Percentiles rank a stretch among this genome's conserved stretches.
Evolutionary conservation across 345 rosid species (phyloP).

Genomic region (Eucalyptus cloeziana): DNA sequence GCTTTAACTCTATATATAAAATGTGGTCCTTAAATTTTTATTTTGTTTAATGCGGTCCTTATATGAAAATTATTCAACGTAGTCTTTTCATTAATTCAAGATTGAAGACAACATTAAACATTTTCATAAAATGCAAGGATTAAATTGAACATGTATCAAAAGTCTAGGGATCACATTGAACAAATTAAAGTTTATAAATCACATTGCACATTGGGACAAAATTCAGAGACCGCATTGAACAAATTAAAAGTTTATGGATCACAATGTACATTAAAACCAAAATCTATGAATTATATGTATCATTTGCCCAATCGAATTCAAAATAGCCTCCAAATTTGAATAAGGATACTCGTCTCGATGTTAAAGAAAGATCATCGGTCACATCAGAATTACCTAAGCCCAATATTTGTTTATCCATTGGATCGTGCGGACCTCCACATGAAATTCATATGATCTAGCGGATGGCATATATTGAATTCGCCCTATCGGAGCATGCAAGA

Average conservation of each 20-base stretch:
- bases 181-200: no score
- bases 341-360: neutral
- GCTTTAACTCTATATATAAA: no score
- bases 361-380: neutral
- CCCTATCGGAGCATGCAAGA: neutral
- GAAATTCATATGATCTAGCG: neutral
- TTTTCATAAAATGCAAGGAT: no score
- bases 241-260: no score
- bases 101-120: no score
- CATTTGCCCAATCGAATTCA: neutral
- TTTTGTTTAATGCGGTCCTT: neutral
- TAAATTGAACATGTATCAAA: no score
- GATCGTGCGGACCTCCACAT: fast-evolving
- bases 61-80: no score
- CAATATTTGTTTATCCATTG: neutral
- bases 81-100: no score
- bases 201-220: fast-evolving
- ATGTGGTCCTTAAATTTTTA: no score
- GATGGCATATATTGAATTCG: neutral
- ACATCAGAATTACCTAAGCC: fast-evolving
- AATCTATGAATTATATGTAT: neutral
- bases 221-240: fast-evolving
- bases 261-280: fast-evolving
- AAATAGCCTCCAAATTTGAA: neutral
- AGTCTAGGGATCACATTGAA: fast-evolving